Percentiles rank a stretch among this genome's conserved stretches.
Conservation (phyloP, 1,284 basidiomycete species). For the Ceratobasidium sp. region DNA sequence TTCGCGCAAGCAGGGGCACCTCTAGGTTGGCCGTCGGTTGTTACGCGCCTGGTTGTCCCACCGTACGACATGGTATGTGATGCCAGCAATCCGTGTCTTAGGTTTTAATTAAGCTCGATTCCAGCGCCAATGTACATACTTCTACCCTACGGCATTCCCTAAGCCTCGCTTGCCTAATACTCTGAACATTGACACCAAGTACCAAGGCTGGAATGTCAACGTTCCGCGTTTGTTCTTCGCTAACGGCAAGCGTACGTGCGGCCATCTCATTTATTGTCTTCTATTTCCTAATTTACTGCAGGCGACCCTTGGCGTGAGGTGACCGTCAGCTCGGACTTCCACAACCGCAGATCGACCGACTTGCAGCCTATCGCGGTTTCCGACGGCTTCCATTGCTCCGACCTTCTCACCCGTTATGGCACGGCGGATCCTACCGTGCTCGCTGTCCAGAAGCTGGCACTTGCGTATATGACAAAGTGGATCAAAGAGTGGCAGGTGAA, state of each 20-base stretch:
- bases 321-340: constrained; percentile 46
- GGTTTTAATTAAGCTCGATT: background rate
- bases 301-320: constrained; percentile 45
- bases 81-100: background rate
- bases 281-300: background rate
- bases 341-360: constrained; percentile 42
- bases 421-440: constrained; percentile 38
- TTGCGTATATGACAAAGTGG: constrained; percentile 46
- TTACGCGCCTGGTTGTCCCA: constrained; percentile 43
- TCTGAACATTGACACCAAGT: constrained; percentile 45
- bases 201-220: constrained; percentile 45
- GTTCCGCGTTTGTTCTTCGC: constrained; percentile 46
- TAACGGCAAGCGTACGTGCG: constrained; percentile 46
- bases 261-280: background rate
- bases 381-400: constrained; percentile 47
- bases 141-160: constrained; percentile 46
- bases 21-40: constrained; percentile 42
- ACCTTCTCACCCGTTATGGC: constrained; percentile 43
- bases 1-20: constrained; percentile 45
- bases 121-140: constrained; percentile 46
- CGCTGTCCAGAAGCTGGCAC: constrained; percentile 44
- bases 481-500: constrained; percentile 45
- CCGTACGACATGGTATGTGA: constrained; percentile 42
- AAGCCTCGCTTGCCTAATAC: constrained; percentile 37
- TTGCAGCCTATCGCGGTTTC: constrained; percentile 46